Conservation (phyloP, 73 alveolate species). For the Stentor roeselii region DNA sequence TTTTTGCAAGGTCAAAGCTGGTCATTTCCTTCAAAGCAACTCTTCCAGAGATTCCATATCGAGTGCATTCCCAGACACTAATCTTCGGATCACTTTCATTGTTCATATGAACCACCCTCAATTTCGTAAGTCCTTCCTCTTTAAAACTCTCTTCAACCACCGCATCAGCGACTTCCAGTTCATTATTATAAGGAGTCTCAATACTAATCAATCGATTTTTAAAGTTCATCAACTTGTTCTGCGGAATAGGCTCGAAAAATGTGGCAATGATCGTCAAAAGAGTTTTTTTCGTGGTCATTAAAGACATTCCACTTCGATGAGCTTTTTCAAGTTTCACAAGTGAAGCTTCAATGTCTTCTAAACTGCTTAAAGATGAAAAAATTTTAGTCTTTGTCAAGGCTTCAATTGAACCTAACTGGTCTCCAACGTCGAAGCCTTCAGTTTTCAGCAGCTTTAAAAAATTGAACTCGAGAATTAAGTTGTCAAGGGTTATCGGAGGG, state of each 20-base stretch:
- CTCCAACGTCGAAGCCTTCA: no score
- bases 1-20: not conserved
- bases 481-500: no score
- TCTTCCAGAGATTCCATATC: not conserved
- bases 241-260: not conserved
- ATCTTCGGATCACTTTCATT: not conserved
- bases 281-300: not conserved
- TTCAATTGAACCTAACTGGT: not conserved
- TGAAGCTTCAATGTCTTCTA: not conserved
- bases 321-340: not conserved
- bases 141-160: not conserved
- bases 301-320: not conserved
- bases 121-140: not conserved
- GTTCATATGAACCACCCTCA: no score
- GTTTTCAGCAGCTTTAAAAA: no score
- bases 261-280: not conserved
- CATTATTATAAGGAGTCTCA: not conserved
- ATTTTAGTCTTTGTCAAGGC: not conserved
- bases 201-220: no score
- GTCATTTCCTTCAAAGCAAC: not conserved
- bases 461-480: no score
- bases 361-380: not conserved
- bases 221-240: no score
- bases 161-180: not conserved
- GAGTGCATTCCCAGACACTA: not conserved